These are phyloP conservation scores for Stylosanthes scabra DNA, from an alignment of 331 rosid species.

Conservation along the genomic window DNA sequence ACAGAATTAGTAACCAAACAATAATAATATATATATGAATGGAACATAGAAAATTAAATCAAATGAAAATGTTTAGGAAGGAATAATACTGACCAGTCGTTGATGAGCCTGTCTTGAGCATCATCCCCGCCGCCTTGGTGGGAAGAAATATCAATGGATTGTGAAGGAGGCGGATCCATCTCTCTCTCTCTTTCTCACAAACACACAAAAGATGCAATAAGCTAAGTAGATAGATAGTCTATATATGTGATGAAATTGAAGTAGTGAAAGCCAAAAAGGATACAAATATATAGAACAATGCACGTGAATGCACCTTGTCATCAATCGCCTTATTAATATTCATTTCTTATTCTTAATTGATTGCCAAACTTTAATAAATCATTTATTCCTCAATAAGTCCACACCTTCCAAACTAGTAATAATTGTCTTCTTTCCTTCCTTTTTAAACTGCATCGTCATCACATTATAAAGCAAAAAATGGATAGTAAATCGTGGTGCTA, in stretches of 20 bases:
- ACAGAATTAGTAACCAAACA: not conserved
- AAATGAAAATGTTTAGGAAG: not conserved
- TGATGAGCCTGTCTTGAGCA: conserved; percentile 56
- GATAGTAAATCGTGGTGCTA: no score
- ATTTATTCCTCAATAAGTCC: not conserved
- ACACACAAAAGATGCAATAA: no score
- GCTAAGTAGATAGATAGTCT: not conserved
- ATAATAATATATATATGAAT: no score
- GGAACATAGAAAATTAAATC: no score
- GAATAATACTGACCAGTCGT: conserved; percentile 68
- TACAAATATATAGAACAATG: not conserved
- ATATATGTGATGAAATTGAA: not conserved
- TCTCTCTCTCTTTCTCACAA: not conserved
- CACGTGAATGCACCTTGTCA: conserved; percentile 50
- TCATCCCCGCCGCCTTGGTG: conserved; percentile 46
- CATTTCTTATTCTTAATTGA: conserved; percentile 1
- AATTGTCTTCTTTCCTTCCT: no score
- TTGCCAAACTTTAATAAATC: not conserved
- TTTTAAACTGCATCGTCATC: no score
- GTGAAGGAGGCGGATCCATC: conserved; percentile 78
- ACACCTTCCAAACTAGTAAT: not conserved
- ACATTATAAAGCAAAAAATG: no score
- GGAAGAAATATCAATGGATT: conserved; percentile 56
- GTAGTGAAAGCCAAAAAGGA: not conserved
- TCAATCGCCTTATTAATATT: not conserved